Evolutionary conservation across 2,329 filamentous ascomycete species (phyloP), one percentile per base, ranked within the genome.

Genomic region (Neopestalotiopsis sp.): DNA sequence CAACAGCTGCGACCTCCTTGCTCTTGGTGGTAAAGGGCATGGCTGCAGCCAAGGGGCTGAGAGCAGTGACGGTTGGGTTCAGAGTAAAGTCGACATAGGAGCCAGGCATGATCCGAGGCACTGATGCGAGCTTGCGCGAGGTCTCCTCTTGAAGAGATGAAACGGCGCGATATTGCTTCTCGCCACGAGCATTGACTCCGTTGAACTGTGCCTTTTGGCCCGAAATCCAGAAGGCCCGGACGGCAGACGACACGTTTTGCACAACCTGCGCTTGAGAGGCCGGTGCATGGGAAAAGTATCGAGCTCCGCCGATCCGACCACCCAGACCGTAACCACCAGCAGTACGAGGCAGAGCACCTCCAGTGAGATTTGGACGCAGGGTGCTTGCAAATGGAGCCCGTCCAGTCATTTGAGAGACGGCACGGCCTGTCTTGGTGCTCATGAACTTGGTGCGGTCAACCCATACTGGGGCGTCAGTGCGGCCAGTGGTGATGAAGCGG

Each of bases 211-310:
- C 91, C 79, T 95, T 96, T 76, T 97, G 90, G 0, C 96, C 96
- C 0, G 93, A 94, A n/a, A 97, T 86, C 82, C 94, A 92, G 81
- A 99, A 98, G 13, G 94, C 95, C 67, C 96, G 90, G 76, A 98
- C 91, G 4, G 94, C 96, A 74, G 94, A 91, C 13, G 94, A 97
- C n/a, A 98, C 95, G 81, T 97, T 97, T 80, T 96, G 92, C 65
- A 98, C 89, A 61, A 98, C 94, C 79, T 98, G 94, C 1, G 95
- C 94, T 52, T 94, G 94, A 7, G 91, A 89, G 10, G 93, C 92
- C 1, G 95, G 94, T 0, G 90, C 89, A 81, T 98, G 95, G 1
- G 94, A 97, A 82, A 98, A 98, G 84, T 95, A 95, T 73, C 95
- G 89, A 30, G 91, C 90, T 59, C 92, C 93, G 73, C 92, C 90